phyloP scores from a whole-genome alignment of 305 asterid species.

The Fraxinus platypoda region DNA sequence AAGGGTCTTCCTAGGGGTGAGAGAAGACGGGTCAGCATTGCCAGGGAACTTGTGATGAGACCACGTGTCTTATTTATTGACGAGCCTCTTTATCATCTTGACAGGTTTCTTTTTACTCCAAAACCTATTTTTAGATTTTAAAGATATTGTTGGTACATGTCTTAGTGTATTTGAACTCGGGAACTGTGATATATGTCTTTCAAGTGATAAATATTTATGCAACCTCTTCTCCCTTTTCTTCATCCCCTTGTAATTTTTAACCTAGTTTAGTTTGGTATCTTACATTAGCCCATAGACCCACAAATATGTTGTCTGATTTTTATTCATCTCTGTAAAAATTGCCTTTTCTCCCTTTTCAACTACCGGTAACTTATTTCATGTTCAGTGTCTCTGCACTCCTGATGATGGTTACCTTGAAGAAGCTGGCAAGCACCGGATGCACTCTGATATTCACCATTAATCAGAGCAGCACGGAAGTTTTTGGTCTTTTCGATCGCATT shows the following conservation, averaged over 20 bases:
- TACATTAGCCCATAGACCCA: neutral
- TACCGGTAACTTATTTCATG: slow-evolving; percentile 18
- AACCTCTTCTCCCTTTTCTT: neutral
- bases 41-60: slow-evolving; percentile 95
- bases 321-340: neutral
- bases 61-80: slow-evolving; percentile 88
- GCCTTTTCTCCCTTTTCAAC: neutral
- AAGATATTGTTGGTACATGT: neutral
- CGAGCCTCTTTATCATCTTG: slow-evolving; percentile 98
- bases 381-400: slow-evolving; percentile 91
- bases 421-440: slow-evolving; percentile 97
- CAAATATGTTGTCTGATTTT: neutral
- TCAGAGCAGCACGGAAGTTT: slow-evolving; percentile 99
- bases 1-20: slow-evolving; percentile 94
- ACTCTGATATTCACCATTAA: slow-evolving; percentile 88
- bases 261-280: slow-evolving; percentile 5
- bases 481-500: slow-evolving; percentile 95
- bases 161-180: neutral
- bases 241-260: slow-evolving; percentile 2
- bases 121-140: neutral
- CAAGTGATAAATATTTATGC: neutral
- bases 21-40: slow-evolving; percentile 90
- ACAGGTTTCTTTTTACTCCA: slow-evolving; percentile 57
- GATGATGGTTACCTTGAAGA: slow-evolving; percentile 98
- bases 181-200: neutral